Percentiles rank a stretch among this genome's conserved stretches.
Conservation (phyloP, 768 basidiomycete genomes). For the Guyanaporus albipodus region DNA sequence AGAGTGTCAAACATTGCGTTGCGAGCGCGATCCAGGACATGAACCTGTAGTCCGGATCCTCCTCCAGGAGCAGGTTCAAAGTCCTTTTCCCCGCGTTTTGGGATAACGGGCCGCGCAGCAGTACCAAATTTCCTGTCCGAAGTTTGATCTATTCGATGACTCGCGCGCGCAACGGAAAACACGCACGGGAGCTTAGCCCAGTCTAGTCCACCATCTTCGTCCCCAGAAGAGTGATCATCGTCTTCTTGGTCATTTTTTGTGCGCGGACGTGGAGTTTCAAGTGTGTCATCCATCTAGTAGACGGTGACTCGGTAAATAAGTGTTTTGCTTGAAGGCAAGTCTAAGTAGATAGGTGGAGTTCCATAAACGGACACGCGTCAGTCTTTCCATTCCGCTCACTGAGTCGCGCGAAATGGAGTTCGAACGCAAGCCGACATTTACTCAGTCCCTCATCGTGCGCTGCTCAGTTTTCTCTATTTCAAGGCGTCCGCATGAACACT, state of each 20-base stretch:
- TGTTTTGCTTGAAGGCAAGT: too few relatives aligned
- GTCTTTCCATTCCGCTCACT: slow-evolving; percentile 8
- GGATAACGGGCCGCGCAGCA: slow-evolving; percentile 66
- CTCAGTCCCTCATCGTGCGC: slow-evolving; percentile 46
- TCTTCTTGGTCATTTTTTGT: slow-evolving; percentile 19
- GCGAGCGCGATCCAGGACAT: slow-evolving; percentile 75
- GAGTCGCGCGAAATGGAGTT: slow-evolving; percentile 22
- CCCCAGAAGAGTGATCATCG: slow-evolving; percentile 55
- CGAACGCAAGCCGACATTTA: slow-evolving; percentile 38
- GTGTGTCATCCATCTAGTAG: slow-evolving; percentile 57
- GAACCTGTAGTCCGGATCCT: slow-evolving; percentile 73
- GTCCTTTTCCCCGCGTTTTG: slow-evolving; percentile 96
- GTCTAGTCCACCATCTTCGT: slow-evolving; percentile 74
- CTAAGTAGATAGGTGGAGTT: too few relatives aligned
- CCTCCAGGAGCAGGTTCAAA: slow-evolving; percentile 74
- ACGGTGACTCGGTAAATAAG: too few relatives aligned
- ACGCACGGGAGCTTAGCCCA: slow-evolving; percentile 75
- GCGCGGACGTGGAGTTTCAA: slow-evolving; percentile 41
- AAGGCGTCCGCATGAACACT: slow-evolving; percentile 11
- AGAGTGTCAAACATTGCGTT: slow-evolving; percentile 87
- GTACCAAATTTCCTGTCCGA: slow-evolving; percentile 20
- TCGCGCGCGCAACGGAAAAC: not conserved
- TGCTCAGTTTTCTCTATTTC: slow-evolving; percentile 6
- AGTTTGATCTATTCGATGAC: slow-evolving; percentile 5
- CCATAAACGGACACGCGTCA: slow-evolving; percentile 7